A percentile compares a stretch with the other conserved stretches of the same genome.
phyloP scores from a whole-genome alignment of 495 filamentous ascomycete species.

The Penicillium goetzii region DNA sequence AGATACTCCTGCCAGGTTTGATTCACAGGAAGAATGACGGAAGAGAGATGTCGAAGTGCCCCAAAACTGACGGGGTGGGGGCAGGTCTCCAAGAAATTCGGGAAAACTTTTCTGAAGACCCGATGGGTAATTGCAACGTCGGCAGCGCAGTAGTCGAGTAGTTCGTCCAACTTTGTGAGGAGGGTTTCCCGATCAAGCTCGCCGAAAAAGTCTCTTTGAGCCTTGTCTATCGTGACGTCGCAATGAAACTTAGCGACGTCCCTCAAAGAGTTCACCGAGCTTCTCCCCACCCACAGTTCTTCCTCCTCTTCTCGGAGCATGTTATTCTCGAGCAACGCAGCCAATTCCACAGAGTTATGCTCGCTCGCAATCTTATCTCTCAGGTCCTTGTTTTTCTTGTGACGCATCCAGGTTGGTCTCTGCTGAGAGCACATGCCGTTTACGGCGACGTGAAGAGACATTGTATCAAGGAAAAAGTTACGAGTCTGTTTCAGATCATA shows the following conservation, averaged over 20 bases:
- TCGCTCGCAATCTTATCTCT: conserved; percentile 78
- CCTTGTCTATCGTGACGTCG: conserved; percentile 88
- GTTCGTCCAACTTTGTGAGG: conserved; percentile 68
- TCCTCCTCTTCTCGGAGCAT: conserved; percentile 79
- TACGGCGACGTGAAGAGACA: conserved; percentile 96
- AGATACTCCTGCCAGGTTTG: conserved; percentile 86
- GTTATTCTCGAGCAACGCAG: conserved; percentile 68
- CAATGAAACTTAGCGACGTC: conserved; percentile 98
- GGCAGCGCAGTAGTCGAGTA: conserved; percentile 93
- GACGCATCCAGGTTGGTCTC: conserved; percentile 94
- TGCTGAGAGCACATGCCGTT: conserved; percentile 99
- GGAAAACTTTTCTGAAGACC: conserved; percentile 90
- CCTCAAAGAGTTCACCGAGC: conserved; percentile 90
- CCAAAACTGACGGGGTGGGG: conserved; percentile 98
- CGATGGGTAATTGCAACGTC: conserved; percentile 92
- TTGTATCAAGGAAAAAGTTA: conserved; percentile 93
- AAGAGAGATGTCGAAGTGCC: conserved; percentile 86
- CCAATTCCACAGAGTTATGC: conserved; percentile 69
- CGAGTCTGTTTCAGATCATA: conserved; percentile 80
- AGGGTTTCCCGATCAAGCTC: conserved; percentile 75
- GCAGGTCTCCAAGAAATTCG: conserved; percentile 82
- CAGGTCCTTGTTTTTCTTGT: conserved; percentile 84
- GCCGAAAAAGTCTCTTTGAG: conserved; percentile 82
- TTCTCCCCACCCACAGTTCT: conserved; percentile 92
- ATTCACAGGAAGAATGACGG: conserved; percentile 89